Evolutionary conservation across 129 eudicot species (phyloP), one percentile per base, ranked within the genome.

Genomic region (Artemisia annua): DNA sequence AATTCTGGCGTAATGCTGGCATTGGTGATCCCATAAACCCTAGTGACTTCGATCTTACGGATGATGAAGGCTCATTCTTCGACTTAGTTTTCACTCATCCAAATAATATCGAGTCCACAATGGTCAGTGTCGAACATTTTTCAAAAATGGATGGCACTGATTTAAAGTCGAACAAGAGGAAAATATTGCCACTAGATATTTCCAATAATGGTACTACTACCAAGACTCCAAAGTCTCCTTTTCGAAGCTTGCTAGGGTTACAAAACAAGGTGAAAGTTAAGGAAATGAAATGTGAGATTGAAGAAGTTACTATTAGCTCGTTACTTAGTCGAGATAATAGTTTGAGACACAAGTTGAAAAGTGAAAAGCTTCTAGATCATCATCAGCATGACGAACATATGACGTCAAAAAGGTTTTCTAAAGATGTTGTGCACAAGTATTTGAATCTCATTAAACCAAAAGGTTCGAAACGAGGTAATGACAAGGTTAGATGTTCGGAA

Each of bases 41-140:
- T 72, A 69, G 28, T 4, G 62, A 70, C 54, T 44, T 69, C 6
- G 87, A 82, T 63, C 19, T 73, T 0, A 75, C 85, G 56, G 92
- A 84, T 66, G 90, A 78, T 22, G 96, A 88, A 13, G 87, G 83
- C 11, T 91, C 89, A 14, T 85, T 88, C 82, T 88, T 91, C 78
- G 97, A 91, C 68, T 75, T 91, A 50, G 93, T 77, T 35, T 65
- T 91, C 48, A 75, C 85, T 3, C 48, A 69, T 39, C 79, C 90
- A 11, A 55, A 73, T 28, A 11, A 6, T 13, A 2, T n/a, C 2
- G 76, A 69, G 4, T 57, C 80, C 48, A 67, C 65, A 22, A 32
- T 49, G 20, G 72, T 72, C 75, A 20, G 22, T 20, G 22, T 20
- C 22, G 22, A 20, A 20, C 22, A 20, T 20, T 20, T 0, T 20